Evolutionary conservation across 176 grass and related monocot genomes (phyloP), one percentile per base, ranked within the genome.

Genomic region (Luzula sylvatica): DNA sequence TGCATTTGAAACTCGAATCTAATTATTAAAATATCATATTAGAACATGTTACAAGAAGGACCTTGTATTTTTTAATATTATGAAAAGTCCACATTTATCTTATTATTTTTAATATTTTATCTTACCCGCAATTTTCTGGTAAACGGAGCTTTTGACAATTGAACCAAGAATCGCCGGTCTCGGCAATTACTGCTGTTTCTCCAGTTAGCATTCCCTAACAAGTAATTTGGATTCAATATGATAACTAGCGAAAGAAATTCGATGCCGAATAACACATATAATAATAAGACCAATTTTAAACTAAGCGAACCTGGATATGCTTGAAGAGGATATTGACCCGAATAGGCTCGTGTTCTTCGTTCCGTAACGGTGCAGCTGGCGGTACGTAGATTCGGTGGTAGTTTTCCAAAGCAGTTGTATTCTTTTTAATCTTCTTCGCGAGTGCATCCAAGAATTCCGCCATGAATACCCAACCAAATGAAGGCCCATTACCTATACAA

Each of bases 1-100:
- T 84, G 81, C 81, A 84, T 84, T 58, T 84, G 81, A 58, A 78
- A 84, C 70, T 84, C 75, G 22, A 70, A 83, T 42, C 79, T 83
- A 53, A 56, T 13, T 20, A 20, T 24, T 46, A 29, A 16, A 6
- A 61, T 13, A 23, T 55, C 2, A 22, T 52, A 29, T 46, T 78
- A 22, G 62, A 11, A 26, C 2, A 27, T 20, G 4, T 64, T 56
- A n/a, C n/a, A n/a, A n/a, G n/a, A n/a, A n/a, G n/a, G n/a, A n/a
- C n/a, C n/a, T n/a, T 35, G 30, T 35, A 35, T 9, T 29, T 46
- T 47, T 63, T 11, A 21, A 48, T 7, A 26, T 64, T 28, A 41
- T 64, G n/a, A n/a, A n/a, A n/a, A n/a, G n/a, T n/a, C n/a, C n/a
- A n/a, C n/a, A n/a, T 18, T 17, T 22, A 23, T 30, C 12, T 46